phyloP scores from a whole-genome alignment of 768 basidiomycete genomes.

The Cystobasidiopsis lactophilus region DNA sequence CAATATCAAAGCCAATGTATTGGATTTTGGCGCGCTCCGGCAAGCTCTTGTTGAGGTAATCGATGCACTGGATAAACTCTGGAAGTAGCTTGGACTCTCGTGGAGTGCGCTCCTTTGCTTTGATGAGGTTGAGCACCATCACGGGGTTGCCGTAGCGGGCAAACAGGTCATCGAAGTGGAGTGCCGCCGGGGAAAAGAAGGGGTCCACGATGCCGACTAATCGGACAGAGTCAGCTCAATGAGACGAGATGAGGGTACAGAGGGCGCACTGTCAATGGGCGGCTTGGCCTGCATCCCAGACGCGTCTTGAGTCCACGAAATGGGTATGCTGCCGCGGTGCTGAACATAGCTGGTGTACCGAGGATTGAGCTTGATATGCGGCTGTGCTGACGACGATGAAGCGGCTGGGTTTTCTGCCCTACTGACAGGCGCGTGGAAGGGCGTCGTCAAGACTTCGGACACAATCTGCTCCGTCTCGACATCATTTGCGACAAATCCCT shows the following conservation, averaged over 20 bases:
- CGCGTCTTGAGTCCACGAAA: slow-evolving; percentile 90
- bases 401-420: not conserved
- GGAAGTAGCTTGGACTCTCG: slow-evolving; percentile 74
- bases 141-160: slow-evolving; percentile 71
- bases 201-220: slow-evolving; percentile 86
- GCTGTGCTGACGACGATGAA: not conserved
- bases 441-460: slow-evolving; percentile 65
- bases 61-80: slow-evolving; percentile 77
- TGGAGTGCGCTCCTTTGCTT: slow-evolving; percentile 34
- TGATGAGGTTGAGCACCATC: slow-evolving; percentile 83
- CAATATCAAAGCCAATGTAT: slow-evolving; percentile 93
- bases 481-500: slow-evolving; percentile 97
- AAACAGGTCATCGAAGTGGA: slow-evolving; percentile 80
- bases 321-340: slow-evolving; percentile 75
- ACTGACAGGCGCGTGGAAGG: slow-evolving; percentile 30
- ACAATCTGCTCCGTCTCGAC: slow-evolving; percentile 98
- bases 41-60: slow-evolving; percentile 85
- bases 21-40: slow-evolving; percentile 66
- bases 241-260: not conserved
- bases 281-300: slow-evolving; percentile 77
- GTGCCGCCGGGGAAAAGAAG: slow-evolving; percentile 75
- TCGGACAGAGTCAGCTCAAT: not conserved
- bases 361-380: slow-evolving; percentile 37
- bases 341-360: slow-evolving; percentile 92
- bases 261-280: slow-evolving; percentile 68